These are phyloP conservation scores for Pelargonium cotyledonis DNA, from an alignment of 441 rosid species.

Conservation along the genomic window DNA sequence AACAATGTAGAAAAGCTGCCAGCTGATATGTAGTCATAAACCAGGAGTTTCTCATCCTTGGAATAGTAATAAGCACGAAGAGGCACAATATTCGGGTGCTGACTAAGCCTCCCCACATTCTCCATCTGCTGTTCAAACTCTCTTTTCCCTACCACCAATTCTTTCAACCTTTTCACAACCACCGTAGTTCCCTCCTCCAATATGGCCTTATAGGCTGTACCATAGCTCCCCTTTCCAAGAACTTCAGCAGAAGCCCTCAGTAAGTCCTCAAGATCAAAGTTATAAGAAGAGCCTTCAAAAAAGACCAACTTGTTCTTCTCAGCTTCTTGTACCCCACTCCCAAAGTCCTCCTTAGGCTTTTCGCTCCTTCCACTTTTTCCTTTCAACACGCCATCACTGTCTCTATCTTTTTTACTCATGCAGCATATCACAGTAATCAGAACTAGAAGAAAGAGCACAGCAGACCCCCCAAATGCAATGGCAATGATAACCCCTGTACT, in stretches of 20 bases:
- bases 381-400: constrained; percentile 31
- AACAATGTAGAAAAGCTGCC: constrained; percentile 56
- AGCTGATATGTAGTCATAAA: constrained; percentile 49
- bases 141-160: constrained; percentile 52
- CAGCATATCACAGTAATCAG: constrained; percentile 45
- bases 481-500: constrained; percentile 51
- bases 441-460: constrained; percentile 42
- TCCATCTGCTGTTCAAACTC: constrained; percentile 79
- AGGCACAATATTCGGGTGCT: constrained; percentile 52
- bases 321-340: constrained; percentile 76
- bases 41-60: constrained; percentile 68
- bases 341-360: constrained; percentile 61
- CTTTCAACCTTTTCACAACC: constrained; percentile 70
- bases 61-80: constrained; percentile 72
- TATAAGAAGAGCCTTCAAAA: constrained; percentile 63
- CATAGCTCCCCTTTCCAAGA: constrained; percentile 67
- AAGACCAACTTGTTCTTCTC: constrained; percentile 76
- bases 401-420: constrained; percentile 36
- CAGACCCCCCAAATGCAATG: constrained; percentile 56
- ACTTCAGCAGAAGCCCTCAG: constrained; percentile 78
- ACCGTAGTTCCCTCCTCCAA: constrained; percentile 68
- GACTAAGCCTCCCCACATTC: constrained; percentile 50
- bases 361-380: constrained; percentile 48
- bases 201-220: constrained; percentile 69
- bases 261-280: constrained; percentile 65